Evolutionary conservation across 345 rosid genomes (phyloP).

Genomic region (Pistacia integerrima): DNA sequence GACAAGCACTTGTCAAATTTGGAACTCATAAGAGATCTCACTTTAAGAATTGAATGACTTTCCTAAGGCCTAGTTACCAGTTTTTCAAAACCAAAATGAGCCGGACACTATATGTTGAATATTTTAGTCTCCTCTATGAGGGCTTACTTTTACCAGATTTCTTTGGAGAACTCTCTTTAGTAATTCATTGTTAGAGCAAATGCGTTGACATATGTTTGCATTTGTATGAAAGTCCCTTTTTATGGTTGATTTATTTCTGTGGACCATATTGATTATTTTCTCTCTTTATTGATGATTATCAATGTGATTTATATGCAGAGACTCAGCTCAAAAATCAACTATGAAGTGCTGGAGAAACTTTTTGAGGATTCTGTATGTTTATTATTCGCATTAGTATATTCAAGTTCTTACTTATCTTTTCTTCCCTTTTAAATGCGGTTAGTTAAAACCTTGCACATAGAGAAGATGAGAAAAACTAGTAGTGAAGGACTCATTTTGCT

Average conservation of each 20-base stretch:
- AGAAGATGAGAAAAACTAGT: no score
- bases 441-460: not conserved
- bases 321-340: slow-evolving; percentile 68
- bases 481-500: no score
- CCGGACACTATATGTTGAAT: not conserved
- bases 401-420: not conserved
- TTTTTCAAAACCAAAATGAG: not conserved
- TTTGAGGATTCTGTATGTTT: slow-evolving; percentile 63
- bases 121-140: not conserved
- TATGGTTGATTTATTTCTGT: not conserved
- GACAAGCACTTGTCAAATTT: not conserved
- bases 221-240: not conserved
- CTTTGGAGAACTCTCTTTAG: not conserved
- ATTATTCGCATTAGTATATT: not conserved
- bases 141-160: not conserved
- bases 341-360: slow-evolving; percentile 64
- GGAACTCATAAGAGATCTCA: not conserved
- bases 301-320: slow-evolving; percentile 48
- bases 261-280: not conserved
- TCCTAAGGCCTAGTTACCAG: not conserved
- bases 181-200: not conserved
- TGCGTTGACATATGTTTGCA: not conserved
- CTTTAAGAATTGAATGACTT: not conserved
- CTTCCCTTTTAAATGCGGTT: not conserved
- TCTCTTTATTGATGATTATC: not conserved